phyloP scores from a whole-genome alignment of 2,329 filamentous ascomycete species.

The Colletotrichum sp. region DNA sequence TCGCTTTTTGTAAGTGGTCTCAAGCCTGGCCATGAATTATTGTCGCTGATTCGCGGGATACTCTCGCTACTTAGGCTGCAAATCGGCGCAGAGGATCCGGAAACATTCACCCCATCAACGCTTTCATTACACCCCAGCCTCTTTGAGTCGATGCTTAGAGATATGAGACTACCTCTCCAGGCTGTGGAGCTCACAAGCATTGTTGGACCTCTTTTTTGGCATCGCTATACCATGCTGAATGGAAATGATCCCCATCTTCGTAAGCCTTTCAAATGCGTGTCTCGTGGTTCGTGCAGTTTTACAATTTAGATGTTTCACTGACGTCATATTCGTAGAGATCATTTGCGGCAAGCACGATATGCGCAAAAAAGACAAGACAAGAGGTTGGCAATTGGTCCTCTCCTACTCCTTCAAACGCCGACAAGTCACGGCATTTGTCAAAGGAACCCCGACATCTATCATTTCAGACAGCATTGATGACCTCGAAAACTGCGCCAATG shows the following conservation, averaged over 20 bases:
- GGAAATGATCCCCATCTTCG: not conserved
- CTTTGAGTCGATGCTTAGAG: not conserved
- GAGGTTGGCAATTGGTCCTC: not conserved
- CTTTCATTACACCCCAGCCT: not conserved
- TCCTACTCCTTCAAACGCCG: not conserved
- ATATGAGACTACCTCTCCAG: not conserved
- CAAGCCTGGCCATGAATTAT: not conserved
- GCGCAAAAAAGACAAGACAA: rapidly evolving
- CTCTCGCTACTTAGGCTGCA: not conserved
- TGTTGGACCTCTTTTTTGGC: not conserved
- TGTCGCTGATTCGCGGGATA: not conserved
- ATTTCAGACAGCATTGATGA: not conserved
- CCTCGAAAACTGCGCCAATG: rapidly evolving
- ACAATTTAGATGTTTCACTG: rapidly evolving
- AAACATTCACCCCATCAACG: not conserved
- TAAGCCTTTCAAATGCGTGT: rapidly evolving
- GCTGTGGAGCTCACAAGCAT: not conserved
- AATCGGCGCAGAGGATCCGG: not conserved
- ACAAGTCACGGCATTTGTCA: not conserved
- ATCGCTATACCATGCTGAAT: not conserved
- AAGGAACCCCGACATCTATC: not conserved
- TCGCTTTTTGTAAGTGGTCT: not conserved
- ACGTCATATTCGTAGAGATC: not conserved
- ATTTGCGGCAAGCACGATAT: not conserved
- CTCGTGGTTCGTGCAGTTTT: rapidly evolving